A percentile compares a stretch with the other conserved stretches of the same genome.
These are phyloP conservation scores for Leccinum pellstonianum DNA, from an alignment of 768 basidiomycete species.

Conservation along the genomic window DNA sequence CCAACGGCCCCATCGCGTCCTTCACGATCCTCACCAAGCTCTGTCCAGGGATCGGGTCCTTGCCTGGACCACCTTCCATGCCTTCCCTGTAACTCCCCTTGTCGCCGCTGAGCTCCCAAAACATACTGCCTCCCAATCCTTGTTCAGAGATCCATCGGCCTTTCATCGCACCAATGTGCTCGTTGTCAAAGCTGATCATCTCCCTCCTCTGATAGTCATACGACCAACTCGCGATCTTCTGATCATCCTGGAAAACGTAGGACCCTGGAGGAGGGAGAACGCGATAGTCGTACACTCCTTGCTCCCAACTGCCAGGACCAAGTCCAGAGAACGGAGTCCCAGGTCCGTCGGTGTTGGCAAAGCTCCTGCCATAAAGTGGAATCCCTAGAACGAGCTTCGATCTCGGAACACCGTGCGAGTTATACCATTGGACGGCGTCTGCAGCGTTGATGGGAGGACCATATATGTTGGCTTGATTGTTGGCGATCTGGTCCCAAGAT, in stretches of 20 bases:
- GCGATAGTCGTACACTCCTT: constrained; percentile 91
- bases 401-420: constrained; percentile 63
- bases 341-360: constrained; percentile 81
- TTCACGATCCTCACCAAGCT: constrained; percentile 77
- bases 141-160: constrained; percentile 77
- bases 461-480: constrained; percentile 86
- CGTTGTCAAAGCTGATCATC: constrained; percentile 81
- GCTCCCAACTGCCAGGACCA: constrained; percentile 90
- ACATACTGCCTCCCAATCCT: constrained; percentile 89
- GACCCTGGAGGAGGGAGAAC: constrained; percentile 78
- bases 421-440: constrained; percentile 70
- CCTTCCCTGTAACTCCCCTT: constrained; percentile 65
- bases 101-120: constrained; percentile 91
- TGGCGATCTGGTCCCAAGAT: constrained; percentile 68
- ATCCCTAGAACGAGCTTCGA: constrained; percentile 87
- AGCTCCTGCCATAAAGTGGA: constrained; percentile 92
- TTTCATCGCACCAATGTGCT: constrained; percentile 66
- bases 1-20: constrained; percentile 73
- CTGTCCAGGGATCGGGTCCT: constrained; percentile 65
- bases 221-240: constrained; percentile 74
- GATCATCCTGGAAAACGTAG: constrained; percentile 61
- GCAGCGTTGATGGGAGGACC: constrained; percentile 64
- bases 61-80: constrained; percentile 74
- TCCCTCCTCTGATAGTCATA: constrained; percentile 75
- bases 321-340: constrained; percentile 77